Base-by-base conservation (phyloP, 2,329 filamentous ascomycete species). In the Colletotrichum eremochloae region DNA sequence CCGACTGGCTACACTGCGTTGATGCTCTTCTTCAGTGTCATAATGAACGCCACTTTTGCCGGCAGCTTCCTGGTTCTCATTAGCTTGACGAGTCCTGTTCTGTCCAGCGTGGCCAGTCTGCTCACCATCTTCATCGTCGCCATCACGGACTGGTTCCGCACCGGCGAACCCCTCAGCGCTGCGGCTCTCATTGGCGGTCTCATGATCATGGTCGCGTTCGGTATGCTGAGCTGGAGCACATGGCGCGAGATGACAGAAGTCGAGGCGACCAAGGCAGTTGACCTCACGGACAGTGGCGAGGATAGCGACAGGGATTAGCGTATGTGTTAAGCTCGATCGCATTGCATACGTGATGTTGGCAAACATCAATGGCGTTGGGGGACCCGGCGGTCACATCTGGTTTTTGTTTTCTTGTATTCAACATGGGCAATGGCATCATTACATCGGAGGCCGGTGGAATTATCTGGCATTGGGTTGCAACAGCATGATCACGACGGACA, bases 71-170 rank as follows among this genome's bases (percentile, higher is more conserved):
- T 98, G 9, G 93, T 97, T 44, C 88, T 99, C 65, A 98, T 99
- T 78, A 95, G 92, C 20, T 87, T 99, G 38, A 99, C 96, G 0
- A 96, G 93, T 24, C 96, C 96, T 0, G 96, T 99, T 3, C 86
- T 99, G 5, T 96, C 93, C 70, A 97, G 93, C 24, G 96, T 99
- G 14, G 96, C 96, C 0, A 94, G 96, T 2, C 89, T 99, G 40
- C 86, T 99, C 58, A 99, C 96, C 31, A 99, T 99, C 76, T 98
- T 99, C 86, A 90, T 98, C 73, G 96, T 99, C 8, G 96, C 96
- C 0, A 85, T 98, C 40, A 94, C 94, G 67, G 96, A 99, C 82
- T 97, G 96, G 91, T 80, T 95, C 68, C 86, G 95, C 55, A 97
- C 94, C 0, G 94, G 96, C 62, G 87, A 92, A 76, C 90, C 93